Evolutionary conservation across 768 basidiomycete species (phyloP).

Genomic region (Suillus hirtellus): DNA sequence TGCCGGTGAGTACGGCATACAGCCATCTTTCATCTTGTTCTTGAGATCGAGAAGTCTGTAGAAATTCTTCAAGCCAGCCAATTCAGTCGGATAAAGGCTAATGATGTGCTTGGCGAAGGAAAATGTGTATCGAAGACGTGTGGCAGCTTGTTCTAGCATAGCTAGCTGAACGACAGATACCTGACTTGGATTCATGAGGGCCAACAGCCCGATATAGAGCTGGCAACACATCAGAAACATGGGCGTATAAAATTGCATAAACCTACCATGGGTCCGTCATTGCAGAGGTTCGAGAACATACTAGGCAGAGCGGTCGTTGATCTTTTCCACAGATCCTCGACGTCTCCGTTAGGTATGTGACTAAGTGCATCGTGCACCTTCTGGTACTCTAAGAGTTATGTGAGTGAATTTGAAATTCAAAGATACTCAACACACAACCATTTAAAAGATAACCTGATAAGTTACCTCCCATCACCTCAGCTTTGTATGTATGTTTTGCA

Average conservation of each 20-base stretch:
- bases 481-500: conserved; percentile 11
- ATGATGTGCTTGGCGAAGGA: neutral
- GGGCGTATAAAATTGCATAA: neutral
- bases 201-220: conserved; percentile 32
- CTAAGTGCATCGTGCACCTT: conserved; percentile 23
- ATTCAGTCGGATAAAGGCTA: conserved; percentile 14
- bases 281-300: conserved; percentile 15
- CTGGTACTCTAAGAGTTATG: conserved; percentile 20
- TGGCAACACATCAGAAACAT: conserved; percentile 1
- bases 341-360: conserved; percentile 13
- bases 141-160: conserved; percentile 28
- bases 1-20: conserved; percentile 24
- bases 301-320: conserved; percentile 7
- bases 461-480: conserved; percentile 27
- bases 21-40: conserved; percentile 30
- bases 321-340: conserved; percentile 18
- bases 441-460: conserved; percentile 14
- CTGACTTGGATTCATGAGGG: conserved; percentile 26
- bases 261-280: conserved; percentile 22
- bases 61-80: conserved; percentile 24
- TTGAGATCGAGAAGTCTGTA: conserved; percentile 22
- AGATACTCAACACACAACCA: conserved; percentile 13
- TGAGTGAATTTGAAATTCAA: conserved; percentile 1
- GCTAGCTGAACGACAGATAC: conserved; percentile 33
- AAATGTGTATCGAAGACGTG: conserved; percentile 26